Evolutionary conservation across 164 flowering plant species (phyloP).

Genomic region (Vitis vinifera): DNA sequence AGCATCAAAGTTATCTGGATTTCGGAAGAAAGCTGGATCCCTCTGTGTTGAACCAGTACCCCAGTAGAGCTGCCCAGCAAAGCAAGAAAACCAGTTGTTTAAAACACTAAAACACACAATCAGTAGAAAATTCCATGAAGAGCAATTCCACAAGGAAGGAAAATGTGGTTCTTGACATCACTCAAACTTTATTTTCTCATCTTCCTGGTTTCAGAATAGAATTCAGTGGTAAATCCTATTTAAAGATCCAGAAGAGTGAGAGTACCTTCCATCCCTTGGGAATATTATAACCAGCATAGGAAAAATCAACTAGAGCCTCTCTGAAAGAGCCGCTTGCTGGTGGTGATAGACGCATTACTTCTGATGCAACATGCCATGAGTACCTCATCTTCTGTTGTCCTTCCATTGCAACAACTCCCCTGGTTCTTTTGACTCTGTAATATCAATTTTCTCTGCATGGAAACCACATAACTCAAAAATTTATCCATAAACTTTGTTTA

Average conservation of each 20-base stretch:
- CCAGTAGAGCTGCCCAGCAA: slow-evolving; percentile 12
- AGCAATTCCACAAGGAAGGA: too few species aligned
- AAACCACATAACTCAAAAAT: slow-evolving; percentile 2
- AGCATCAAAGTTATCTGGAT: slow-evolving; percentile 11
- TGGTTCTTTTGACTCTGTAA: slow-evolving; percentile 20
- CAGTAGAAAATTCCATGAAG: too few species aligned
- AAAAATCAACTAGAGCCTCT: not conserved
- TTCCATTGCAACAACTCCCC: slow-evolving; percentile 26
- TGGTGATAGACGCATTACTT: slow-evolving; percentile 7
- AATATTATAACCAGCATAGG: slow-evolving; percentile 23
- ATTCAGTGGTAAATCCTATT: too few species aligned
- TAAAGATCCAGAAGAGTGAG: not conserved
- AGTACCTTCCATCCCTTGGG: slow-evolving; percentile 42
- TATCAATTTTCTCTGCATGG: slow-evolving; percentile 25
- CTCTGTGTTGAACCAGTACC: slow-evolving; percentile 10
- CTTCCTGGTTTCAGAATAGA: too few species aligned
- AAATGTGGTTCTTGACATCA: too few species aligned
- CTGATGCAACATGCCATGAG: slow-evolving; percentile 31
- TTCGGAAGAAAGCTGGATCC: slow-evolving; percentile 7
- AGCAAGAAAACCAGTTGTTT: not conserved
- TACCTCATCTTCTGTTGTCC: slow-evolving; percentile 36
- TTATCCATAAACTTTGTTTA: slow-evolving; percentile 21
- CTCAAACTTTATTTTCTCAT: too few species aligned
- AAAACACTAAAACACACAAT: too few species aligned
- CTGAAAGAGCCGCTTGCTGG: too few species aligned